Evolutionary conservation across 1,284 basidiomycete species (phyloP), one percentile per base, ranked within the genome.

Genomic region (Cystobasidiaceae sp.): DNA sequence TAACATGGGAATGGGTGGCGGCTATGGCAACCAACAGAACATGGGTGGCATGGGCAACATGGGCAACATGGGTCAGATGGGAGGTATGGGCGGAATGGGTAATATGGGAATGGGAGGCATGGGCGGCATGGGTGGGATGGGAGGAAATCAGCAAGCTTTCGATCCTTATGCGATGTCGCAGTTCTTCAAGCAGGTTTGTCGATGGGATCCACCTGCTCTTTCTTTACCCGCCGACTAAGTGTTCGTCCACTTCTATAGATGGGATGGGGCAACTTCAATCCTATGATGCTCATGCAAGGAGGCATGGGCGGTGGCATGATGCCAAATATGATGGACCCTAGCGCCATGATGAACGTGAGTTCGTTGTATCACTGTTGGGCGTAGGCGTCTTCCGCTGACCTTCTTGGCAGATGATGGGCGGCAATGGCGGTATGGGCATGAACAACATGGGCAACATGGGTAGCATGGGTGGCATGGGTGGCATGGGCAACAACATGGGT

Each of bases 141-240:
- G 51, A 4, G 49, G 37, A 30, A 45, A 57, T 30, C 51, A 56
- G 34, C 49, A 51, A 21, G 55, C 50, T 34, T 68, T 68, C 27
- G 67, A 68, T 28, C 67, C 67, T 19, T 60, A 55, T 23, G 57
- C 56, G 19, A 68, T 68, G 67, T 66, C 67, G 8, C 57, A 61
- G 32, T 68, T 67, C 67, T 66, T 66, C 45, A 66, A 68, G 45
- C 62, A 65, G 56, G 61, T 56, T 39, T n/a, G 45, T 28, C n/a
- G 37, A 11, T n/a, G 37, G 11, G 11, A 39, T 28, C 33, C 27
- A 30, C 27, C 37, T 44, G 45, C 13, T 23, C 27, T 13, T 17
- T 8, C 1, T 25, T 4, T n/a, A n/a, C n/a, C n/a, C n/a, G n/a
- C n/a, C 6, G 17, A 44, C 54, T 44, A 37, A 30, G 17, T 56